These are phyloP conservation scores for Chloranthus sessilifolius DNA, from an alignment of 164 flowering plant species.

Conservation along the genomic window DNA sequence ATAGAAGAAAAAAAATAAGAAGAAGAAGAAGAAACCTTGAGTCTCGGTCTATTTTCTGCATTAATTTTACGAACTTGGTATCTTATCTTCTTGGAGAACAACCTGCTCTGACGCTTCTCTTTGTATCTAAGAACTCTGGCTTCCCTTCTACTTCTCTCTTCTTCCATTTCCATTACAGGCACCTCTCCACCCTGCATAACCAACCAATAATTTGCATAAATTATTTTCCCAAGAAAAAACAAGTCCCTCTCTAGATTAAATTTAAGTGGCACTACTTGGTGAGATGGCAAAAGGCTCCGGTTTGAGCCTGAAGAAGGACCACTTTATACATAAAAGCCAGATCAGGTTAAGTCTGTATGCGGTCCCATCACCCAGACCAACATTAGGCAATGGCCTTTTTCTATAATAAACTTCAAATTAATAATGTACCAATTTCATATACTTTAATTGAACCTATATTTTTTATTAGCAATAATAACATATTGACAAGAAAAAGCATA, in stretches of 20 bases:
- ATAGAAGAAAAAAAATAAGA: background rate
- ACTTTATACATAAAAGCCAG: too few relatives aligned
- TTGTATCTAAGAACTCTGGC: constrained; percentile 66
- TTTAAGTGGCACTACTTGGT: background rate
- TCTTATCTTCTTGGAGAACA: constrained; percentile 74
- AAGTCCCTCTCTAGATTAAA: background rate
- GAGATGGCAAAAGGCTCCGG: too few relatives aligned
- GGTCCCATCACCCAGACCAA: too few relatives aligned
- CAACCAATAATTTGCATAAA: background rate
- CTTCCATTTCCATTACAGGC: constrained; percentile 49
- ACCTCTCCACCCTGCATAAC: constrained; percentile 47
- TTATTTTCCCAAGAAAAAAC: background rate
- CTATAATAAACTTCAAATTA: too few relatives aligned
- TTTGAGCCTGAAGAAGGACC: too few relatives aligned
- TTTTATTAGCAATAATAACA: too few relatives aligned
- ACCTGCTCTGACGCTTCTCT: constrained; percentile 54
- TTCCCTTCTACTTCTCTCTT: constrained; percentile 53
- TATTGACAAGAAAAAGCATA: background rate
- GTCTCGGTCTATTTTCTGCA: constrained; percentile 72
- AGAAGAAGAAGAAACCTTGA: constrained; percentile 32
- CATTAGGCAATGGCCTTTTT: too few relatives aligned
- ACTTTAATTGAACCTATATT: too few relatives aligned
- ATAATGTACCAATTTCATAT: too few relatives aligned
- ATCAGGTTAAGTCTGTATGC: too few relatives aligned
- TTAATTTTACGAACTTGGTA: constrained; percentile 75